Percentiles rank a stretch among this genome's conserved stretches.
These are phyloP conservation scores for Gomphus bonarii DNA, from an alignment of 1,284 basidiomycete species.

Conservation along the genomic window DNA sequence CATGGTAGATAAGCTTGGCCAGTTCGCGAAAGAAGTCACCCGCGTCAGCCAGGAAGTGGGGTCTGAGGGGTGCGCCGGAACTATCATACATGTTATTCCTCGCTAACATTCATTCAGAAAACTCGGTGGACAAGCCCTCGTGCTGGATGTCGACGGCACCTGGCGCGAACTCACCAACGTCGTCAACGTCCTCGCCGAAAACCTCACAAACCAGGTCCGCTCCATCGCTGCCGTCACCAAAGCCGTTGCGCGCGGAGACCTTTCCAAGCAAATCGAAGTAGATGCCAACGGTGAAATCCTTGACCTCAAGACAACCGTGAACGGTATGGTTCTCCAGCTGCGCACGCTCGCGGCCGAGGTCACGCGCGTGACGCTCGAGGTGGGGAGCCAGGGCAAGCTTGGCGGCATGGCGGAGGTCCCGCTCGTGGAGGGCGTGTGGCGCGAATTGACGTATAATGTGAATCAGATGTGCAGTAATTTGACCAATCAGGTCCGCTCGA, in stretches of 20 bases:
- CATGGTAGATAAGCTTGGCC: conserved; percentile 79
- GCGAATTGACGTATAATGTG: conserved; percentile 82
- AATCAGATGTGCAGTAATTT: conserved; percentile 91
- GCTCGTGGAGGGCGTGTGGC: conserved; percentile 94
- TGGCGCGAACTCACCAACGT: conserved; percentile 87
- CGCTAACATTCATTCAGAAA: conserved; percentile 37
- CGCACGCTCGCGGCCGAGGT: conserved; percentile 91
- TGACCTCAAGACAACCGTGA: conserved; percentile 96
- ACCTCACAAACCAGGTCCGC: conserved; percentile 90
- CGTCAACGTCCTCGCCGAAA: conserved; percentile 89
- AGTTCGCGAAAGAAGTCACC: conserved; percentile 79
- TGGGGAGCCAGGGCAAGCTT: conserved; percentile 83
- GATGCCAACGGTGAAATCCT: conserved; percentile 95
- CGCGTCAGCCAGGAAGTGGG: conserved; percentile 88
- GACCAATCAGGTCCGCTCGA: conserved; percentile 90
- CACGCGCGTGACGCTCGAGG: conserved; percentile 90
- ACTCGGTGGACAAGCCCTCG: conserved; percentile 87
- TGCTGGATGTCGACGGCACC: conserved; percentile 88
- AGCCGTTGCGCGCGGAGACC: conserved; percentile 91
- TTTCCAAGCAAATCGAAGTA: conserved; percentile 94
- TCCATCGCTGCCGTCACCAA: conserved; percentile 96
- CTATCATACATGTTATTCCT: conserved; percentile 6
- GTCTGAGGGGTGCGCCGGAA: conserved; percentile 71
- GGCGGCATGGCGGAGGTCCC: conserved; percentile 89
- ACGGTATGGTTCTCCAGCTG: conserved; percentile 91